Evolutionary conservation across 345 rosid genomes (phyloP).

Genomic region (Melaleuca quinquenervia): DNA sequence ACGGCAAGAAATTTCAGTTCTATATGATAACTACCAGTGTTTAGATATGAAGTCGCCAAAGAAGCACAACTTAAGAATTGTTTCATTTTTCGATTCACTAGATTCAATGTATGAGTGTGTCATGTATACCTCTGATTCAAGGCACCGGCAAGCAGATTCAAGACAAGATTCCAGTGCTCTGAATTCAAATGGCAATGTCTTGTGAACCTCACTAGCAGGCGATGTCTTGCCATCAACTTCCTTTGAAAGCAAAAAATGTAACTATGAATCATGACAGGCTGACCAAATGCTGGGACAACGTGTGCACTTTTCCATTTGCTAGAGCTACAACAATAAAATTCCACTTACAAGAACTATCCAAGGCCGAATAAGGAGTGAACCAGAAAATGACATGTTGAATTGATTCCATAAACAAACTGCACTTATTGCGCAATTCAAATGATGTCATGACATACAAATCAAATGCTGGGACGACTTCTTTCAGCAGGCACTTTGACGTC

Average conservation of each 20-base stretch:
- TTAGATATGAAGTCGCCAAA: not conserved
- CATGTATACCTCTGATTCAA: slow-evolving; percentile 51
- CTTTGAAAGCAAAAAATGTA: not conserved
- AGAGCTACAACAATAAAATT: not conserved
- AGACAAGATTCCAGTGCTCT: slow-evolving; percentile 74
- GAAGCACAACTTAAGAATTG: not conserved
- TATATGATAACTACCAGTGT: not conserved
- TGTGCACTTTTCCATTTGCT: not conserved
- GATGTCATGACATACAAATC: not conserved
- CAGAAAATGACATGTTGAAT: not conserved
- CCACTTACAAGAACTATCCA: not conserved
- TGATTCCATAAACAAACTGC: not conserved
- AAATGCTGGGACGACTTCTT: not conserved
- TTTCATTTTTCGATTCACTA: not conserved
- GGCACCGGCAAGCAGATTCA: slow-evolving; percentile 60
- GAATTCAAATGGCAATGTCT: slow-evolving; percentile 57
- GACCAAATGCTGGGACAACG: not conserved
- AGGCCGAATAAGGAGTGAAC: not conserved
- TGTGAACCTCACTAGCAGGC: slow-evolving; percentile 8
- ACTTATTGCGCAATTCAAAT: not conserved
- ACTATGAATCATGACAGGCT: not conserved
- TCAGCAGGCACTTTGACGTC: not conserved
- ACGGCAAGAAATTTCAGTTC: not conserved
- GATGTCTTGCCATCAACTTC: not conserved
- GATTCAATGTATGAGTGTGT: not conserved